Percentiles rank a stretch among this genome's conserved stretches.
phyloP scores from a whole-genome alignment of 352 stramenopile genomes.

The Globisporangium megalacanthum region DNA sequence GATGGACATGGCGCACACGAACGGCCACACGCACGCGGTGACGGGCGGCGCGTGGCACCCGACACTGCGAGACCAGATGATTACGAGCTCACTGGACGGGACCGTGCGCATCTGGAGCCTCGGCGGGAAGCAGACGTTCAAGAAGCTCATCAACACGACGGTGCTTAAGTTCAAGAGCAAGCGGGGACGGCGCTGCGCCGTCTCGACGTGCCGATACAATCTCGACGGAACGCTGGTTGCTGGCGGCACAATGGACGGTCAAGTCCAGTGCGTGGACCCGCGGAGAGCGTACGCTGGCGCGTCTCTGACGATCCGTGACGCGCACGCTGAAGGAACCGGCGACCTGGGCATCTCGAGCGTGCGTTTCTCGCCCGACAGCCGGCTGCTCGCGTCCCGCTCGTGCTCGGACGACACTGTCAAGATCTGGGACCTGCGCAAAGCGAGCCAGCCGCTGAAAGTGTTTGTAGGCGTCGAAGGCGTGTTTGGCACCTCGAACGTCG shows the following conservation, averaged over 20 bases:
- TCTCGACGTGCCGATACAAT: constrained; percentile 71
- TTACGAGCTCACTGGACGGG: constrained; percentile 75
- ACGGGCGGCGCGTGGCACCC: constrained; percentile 73
- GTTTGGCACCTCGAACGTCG: constrained; percentile 72
- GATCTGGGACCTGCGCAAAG: constrained; percentile 75
- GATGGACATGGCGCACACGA: constrained; percentile 81
- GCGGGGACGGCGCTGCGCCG: constrained; percentile 57
- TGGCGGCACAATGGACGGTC: constrained; percentile 71
- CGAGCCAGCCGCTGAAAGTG: constrained; percentile 50
- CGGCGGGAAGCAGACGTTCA: constrained; percentile 57
- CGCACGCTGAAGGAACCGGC: constrained; percentile 62
- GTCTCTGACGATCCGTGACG: constrained; percentile 53
- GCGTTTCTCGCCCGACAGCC: constrained; percentile 65
- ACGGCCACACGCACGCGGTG: constrained; percentile 72
- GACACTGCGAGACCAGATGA: constrained; percentile 59
- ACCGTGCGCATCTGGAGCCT: constrained; percentile 76
- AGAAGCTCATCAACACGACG: constrained; percentile 77
- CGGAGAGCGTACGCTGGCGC: constrained; percentile 65
- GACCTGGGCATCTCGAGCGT: constrained; percentile 71
- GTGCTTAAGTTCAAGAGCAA: constrained; percentile 84
- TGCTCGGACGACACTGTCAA: constrained; percentile 78
- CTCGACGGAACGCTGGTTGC: constrained; percentile 52
- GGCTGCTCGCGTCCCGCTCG: constrained; percentile 57
- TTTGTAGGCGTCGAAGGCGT: constrained; percentile 59
- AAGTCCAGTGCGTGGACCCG: constrained; percentile 73